Percentiles rank a stretch among this genome's conserved stretches.
Conservation (phyloP, 179 eudicot species). For the Nepenthes alata region DNA sequence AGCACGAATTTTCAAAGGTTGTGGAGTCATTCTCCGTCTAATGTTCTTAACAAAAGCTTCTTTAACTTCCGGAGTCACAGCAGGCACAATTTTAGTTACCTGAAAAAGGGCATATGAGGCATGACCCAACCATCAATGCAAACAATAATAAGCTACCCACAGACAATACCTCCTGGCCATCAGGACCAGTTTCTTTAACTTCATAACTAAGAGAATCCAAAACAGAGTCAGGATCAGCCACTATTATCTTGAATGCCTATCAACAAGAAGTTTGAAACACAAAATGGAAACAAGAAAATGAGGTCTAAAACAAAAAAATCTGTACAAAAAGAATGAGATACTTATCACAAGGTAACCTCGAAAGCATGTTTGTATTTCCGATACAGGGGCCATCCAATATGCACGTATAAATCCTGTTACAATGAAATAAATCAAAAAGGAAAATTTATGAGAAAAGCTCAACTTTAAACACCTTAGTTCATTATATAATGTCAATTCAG, state of each 20-base stretch:
- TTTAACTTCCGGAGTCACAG: conserved; percentile 66
- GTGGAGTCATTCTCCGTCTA: conserved; percentile 74
- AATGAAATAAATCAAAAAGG: neutral
- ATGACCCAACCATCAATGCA: conserved; percentile 1
- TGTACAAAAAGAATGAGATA: neutral
- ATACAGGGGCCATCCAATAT: conserved; percentile 90
- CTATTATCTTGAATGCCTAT: conserved; percentile 78
- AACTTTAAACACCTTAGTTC: too few relatives aligned
- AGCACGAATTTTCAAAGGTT: conserved; percentile 75
- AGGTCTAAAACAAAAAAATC: too few relatives aligned
- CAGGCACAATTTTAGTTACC: conserved; percentile 62
- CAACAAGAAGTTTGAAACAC: conserved; percentile 1
- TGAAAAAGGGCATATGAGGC: conserved; percentile 13
- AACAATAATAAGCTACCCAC: neutral
- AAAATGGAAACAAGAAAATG: neutral
- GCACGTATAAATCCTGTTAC: conserved; percentile 68
- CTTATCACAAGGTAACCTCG: conserved; percentile 37
- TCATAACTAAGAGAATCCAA: conserved; percentile 75
- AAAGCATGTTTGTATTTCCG: conserved; percentile 93
- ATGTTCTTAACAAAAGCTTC: conserved; percentile 55
- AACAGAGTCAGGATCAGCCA: conserved; percentile 79
- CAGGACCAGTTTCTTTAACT: conserved; percentile 73
- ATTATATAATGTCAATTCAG: too few relatives aligned
- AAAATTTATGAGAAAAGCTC: too few relatives aligned
- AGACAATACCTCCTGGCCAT: conserved; percentile 72